Base-by-base conservation (phyloP, 805 yeast genomes). In the Saccharomycopsis sp. region DNA sequence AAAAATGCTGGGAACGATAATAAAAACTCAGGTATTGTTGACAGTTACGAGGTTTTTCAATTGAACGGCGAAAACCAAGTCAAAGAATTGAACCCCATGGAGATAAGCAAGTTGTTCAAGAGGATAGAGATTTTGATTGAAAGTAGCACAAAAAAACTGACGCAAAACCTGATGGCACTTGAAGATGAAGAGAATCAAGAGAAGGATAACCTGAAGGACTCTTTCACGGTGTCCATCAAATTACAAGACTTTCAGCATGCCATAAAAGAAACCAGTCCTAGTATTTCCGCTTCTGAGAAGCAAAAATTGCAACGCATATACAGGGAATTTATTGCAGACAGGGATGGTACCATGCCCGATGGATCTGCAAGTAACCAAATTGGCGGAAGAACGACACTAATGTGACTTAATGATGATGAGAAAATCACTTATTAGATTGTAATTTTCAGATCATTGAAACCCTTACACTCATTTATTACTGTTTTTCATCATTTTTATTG, bases 311-410 rank as follows among this genome's bases (percentile, higher is more conserved):
- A 64, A 18, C 60, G 56, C 0, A 79, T 89, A 25, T 89, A 89
- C 55, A 55, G 64, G 16, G 77, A 80, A 53, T 92, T 89, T 54
- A 73, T 79, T 4, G 70, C 77, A 30, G 86, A 75, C 12, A 62
- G 96, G 34, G 88, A 82, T 42, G 96, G 95, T 0, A 78, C 80
- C 43, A 76, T 89, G 85, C 95, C 94, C 1, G 77, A 76, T 48
- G 96, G 96, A 0, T 70, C 77, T 25, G 75, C 89, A 3, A 75
- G 92, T 53, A 75, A 66, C 30, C 88, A 82, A 35, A 70, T 87
- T 13, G 96, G 96, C 1, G 95, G 87, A 3, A 67, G 96, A 45
- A 71, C 83, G 7, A 81, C 95, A 0, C 62, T 88, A 38, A 83
- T 82, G 86, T 87, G 58, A 65, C 10, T 2, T 17, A 15, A n/a